Evolutionary conservation across 164 flowering plant species (phyloP).

Genomic region (Piper betle): DNA sequence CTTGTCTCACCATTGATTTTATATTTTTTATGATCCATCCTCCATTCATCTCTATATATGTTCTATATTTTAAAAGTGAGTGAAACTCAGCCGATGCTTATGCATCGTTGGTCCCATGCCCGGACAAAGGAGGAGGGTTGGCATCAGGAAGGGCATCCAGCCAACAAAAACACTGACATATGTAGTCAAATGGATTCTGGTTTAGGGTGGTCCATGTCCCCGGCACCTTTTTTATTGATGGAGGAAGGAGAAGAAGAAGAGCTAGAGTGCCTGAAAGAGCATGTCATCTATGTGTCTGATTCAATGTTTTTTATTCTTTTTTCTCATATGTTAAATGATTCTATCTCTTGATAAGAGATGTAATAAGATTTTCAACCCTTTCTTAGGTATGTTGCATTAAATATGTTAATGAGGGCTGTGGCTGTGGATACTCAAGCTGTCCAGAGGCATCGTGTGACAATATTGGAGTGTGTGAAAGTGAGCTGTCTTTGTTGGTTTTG

Average conservation of each 20-base stretch:
- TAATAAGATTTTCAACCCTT: neutral
- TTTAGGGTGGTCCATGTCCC: too few species aligned
- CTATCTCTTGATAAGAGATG: too few species aligned
- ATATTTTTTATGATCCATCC: too few species aligned
- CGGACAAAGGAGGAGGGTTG: neutral
- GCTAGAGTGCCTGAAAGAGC: too few species aligned
- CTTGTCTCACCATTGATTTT: neutral
- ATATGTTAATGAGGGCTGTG: conserved; percentile 90
- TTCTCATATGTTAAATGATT: too few species aligned
- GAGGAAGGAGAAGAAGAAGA: too few species aligned
- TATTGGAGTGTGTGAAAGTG: conserved; percentile 99
- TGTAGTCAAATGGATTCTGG: neutral
- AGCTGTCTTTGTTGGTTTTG: neutral
- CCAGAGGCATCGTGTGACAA: conserved; percentile 92
- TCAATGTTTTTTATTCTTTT: too few species aligned
- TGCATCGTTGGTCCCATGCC: too few species aligned
- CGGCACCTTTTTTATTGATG: too few species aligned
- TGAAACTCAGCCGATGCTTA: neutral
- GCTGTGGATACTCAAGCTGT: conserved; percentile 89
- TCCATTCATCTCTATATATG: neutral
- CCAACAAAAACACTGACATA: neutral
- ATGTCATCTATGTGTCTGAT: too few species aligned
- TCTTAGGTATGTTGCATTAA: conserved; percentile 92
- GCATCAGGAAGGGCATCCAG: too few species aligned
- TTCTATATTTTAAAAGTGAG: too few species aligned